A percentile compares a stretch with the other conserved stretches of the same genome.
Evolutionary conservation across 805 yeast genomes (phyloP).

Genomic region (Lachancea meyersii): DNA sequence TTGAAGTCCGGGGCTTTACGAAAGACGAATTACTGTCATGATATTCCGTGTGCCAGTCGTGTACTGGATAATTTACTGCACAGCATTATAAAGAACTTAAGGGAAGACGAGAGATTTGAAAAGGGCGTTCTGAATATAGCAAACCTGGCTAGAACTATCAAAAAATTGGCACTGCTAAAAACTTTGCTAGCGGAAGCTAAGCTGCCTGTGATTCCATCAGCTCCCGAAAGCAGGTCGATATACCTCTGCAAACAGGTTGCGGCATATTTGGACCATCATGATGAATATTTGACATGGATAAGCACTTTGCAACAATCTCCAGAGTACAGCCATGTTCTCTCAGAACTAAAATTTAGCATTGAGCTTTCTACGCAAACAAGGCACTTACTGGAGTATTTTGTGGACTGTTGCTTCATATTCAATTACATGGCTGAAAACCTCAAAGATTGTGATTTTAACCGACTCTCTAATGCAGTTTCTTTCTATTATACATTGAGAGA

Average conservation of each 20-base stretch:
- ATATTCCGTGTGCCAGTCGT: slow-evolving; percentile 3
- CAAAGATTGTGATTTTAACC: slow-evolving; percentile 1
- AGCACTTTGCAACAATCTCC: background rate
- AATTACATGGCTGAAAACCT: background rate
- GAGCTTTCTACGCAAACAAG: background rate
- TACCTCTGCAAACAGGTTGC: slow-evolving; percentile 6
- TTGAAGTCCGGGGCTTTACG: background rate
- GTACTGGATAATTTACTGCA: background rate
- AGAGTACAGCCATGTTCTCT: background rate
- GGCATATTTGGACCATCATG: slow-evolving; percentile 2
- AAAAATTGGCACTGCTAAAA: background rate
- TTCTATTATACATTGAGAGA: slow-evolving; percentile 4
- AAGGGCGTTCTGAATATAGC: slow-evolving; percentile 3
- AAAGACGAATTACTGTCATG: background rate
- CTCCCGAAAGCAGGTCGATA: slow-evolving; percentile 5
- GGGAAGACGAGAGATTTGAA: background rate
- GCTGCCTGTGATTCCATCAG: slow-evolving; percentile 7
- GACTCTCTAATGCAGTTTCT: slow-evolving; percentile 2
- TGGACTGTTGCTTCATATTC: slow-evolving; percentile 7
- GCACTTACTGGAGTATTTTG: slow-evolving; percentile 7
- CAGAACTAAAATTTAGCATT: background rate
- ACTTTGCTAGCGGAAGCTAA: background rate
- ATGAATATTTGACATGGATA: background rate
- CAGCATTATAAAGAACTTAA: background rate
- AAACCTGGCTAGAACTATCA: background rate